Percentiles rank a stretch among this genome's conserved stretches.
Conservation (phyloP, 2,329 filamentous ascomycete genomes). For the Colletotrichum liriopes region DNA sequence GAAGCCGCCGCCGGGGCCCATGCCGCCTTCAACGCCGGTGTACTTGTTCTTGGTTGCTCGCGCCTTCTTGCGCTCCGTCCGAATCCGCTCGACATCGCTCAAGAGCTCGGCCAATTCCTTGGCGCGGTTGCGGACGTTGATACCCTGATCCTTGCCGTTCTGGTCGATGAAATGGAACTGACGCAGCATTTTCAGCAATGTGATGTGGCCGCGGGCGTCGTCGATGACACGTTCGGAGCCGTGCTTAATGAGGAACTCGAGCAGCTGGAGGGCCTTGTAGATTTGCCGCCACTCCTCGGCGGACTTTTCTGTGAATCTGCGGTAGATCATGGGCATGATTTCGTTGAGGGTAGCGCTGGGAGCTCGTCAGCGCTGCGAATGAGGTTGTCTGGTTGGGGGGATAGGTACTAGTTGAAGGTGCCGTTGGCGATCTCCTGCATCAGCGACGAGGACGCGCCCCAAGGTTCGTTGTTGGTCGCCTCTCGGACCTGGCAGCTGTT, state of each 20-base stretch:
- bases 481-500: slow-evolving; percentile 81
- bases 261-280: slow-evolving; percentile 96
- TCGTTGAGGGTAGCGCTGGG: slow-evolving; percentile 93
- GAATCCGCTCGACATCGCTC: slow-evolving; percentile 90
- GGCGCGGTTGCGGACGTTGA: slow-evolving; percentile 96
- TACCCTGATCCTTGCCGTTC: slow-evolving; percentile 98
- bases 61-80: slow-evolving; percentile 89
- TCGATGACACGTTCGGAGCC: slow-evolving; percentile 98
- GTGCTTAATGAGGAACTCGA: slow-evolving; percentile 98
- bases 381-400: not conserved
- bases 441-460: slow-evolving; percentile 86
- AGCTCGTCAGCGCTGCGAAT: slow-evolving; percentile 26
- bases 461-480: slow-evolving; percentile 99
- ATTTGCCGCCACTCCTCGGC: slow-evolving; percentile 99
- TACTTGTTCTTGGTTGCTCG: slow-evolving; percentile 94
- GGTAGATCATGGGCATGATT: slow-evolving; percentile 99
- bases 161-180: slow-evolving; percentile 98
- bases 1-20: slow-evolving; percentile 72
- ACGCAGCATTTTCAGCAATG: slow-evolving; percentile 96
- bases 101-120: slow-evolving; percentile 97
- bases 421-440: slow-evolving; percentile 99
- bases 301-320: slow-evolving; percentile 97
- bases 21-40: slow-evolving; percentile 90
- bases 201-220: slow-evolving; percentile 94
- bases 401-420: slow-evolving; percentile 93